phyloP scores from a whole-genome alignment of 2,329 filamentous ascomycete genomes.

The Ophiostoma tasmaniense region DNA sequence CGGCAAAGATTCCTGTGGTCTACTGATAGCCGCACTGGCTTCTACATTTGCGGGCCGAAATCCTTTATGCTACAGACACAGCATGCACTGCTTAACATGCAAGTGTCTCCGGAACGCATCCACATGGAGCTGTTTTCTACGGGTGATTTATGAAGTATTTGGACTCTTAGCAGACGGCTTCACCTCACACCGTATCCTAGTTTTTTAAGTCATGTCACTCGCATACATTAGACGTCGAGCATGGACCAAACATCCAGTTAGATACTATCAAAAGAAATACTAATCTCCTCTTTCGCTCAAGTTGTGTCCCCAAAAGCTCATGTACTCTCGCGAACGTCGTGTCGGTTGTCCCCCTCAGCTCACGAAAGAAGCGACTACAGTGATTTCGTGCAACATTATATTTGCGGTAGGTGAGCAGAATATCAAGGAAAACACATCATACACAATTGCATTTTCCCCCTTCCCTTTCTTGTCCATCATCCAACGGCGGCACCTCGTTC shows the following conservation, averaged over 20 bases:
- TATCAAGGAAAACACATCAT: background rate
- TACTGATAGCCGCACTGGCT: slow-evolving; percentile 47
- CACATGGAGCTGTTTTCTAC: slow-evolving; percentile 56
- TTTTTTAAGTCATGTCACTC: background rate
- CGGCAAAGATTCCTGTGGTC: slow-evolving; percentile 46
- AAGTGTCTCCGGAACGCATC: slow-evolving; percentile 50
- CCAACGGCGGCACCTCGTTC: background rate
- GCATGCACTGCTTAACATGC: slow-evolving; percentile 42
- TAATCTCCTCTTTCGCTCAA: background rate
- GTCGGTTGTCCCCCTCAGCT: background rate
- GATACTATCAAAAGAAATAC: background rate
- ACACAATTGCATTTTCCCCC: background rate
- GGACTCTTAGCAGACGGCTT: background rate
- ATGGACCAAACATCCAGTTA: background rate
- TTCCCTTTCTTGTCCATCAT: background rate
- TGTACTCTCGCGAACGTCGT: background rate
- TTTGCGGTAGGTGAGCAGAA: background rate
- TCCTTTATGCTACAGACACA: slow-evolving; percentile 59
- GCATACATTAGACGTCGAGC: background rate
- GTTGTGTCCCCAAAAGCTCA: background rate
- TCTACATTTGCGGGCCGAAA: slow-evolving; percentile 64
- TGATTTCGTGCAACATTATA: background rate
- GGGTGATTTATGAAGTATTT: background rate
- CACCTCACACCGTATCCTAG: background rate
- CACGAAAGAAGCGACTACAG: background rate